A percentile compares a stretch with the other conserved stretches of the same genome.
These are phyloP conservation scores for Paramecium caudatum DNA, from an alignment of 73 alveolate genomes.

Conservation along the genomic window DNA sequence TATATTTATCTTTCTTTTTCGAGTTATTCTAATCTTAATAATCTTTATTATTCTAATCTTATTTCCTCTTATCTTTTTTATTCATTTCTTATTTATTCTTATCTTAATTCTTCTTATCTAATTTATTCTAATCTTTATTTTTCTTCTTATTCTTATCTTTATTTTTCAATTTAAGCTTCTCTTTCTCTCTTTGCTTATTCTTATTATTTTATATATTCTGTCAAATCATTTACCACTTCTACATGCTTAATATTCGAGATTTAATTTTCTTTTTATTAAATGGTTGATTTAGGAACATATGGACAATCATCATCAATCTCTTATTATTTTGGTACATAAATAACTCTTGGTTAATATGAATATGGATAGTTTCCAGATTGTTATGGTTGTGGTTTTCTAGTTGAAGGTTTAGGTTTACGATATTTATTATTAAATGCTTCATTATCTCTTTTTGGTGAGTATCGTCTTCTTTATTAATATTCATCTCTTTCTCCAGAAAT, in stretches of 20 bases:
- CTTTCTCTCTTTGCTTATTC: background rate
- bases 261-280: background rate
- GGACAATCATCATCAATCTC: slow-evolving; percentile 32
- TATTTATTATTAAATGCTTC: no score
- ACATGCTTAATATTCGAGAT: background rate
- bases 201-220: background rate
- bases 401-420: no score
- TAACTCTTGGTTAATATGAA: background rate
- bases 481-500: background rate
- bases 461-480: background rate
- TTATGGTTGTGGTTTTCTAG: no score
- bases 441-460: no score
- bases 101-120: background rate
- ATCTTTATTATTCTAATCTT: background rate
- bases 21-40: background rate
- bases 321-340: slow-evolving; percentile 11
- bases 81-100: background rate
- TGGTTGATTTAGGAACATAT: slow-evolving; percentile 17
- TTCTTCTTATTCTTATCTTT: background rate
- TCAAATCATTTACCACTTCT: background rate
- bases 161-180: background rate
- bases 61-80: background rate
- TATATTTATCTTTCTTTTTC: background rate
- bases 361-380: no score
- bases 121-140: background rate